A percentile compares a stretch with the other conserved stretches of the same genome.
These are phyloP conservation scores for Fraxinus pennsylvanica DNA, from an alignment of 257 asterid species.

Conservation along the genomic window DNA sequence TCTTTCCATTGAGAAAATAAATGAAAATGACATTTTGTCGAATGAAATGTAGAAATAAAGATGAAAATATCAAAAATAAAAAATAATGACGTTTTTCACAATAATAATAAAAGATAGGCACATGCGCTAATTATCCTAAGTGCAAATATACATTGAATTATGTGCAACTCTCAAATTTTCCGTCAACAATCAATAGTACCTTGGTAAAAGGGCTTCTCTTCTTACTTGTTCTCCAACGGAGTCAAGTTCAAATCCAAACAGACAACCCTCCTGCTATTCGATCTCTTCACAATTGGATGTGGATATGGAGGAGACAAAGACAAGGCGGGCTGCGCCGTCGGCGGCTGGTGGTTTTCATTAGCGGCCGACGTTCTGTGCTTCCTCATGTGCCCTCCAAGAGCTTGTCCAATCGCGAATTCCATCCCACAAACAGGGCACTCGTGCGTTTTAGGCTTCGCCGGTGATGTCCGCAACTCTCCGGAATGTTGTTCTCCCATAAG, in stretches of 20 bases:
- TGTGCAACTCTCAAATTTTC: too few relatives aligned
- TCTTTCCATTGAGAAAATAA: too few relatives aligned
- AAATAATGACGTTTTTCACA: too few relatives aligned
- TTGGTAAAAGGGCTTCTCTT: too few relatives aligned
- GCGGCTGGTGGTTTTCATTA: background rate
- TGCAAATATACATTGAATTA: too few relatives aligned
- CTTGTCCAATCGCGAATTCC: constrained; percentile 43
- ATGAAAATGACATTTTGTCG: too few relatives aligned
- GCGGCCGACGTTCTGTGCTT: constrained; percentile 23
- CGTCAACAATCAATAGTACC: too few relatives aligned
- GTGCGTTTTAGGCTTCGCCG: constrained; percentile 33
- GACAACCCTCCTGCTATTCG: constrained; percentile 24
- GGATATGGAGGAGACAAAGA: background rate
- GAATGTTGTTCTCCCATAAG: constrained; percentile 17
- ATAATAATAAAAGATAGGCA: too few relatives aligned
- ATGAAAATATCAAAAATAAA: too few relatives aligned
- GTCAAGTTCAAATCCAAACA: constrained; percentile 45
- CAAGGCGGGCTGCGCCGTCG: background rate
- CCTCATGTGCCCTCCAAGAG: constrained; percentile 49
- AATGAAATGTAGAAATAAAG: too few relatives aligned
- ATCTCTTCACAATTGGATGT: constrained; percentile 13
- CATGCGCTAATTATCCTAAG: too few relatives aligned
- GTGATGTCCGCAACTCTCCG: background rate
- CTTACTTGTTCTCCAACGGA: constrained; percentile 36
- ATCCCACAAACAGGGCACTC: constrained; percentile 43